phyloP scores from a whole-genome alignment of 2,329 filamentous ascomycete species.

The Pyrenophora graminea region DNA sequence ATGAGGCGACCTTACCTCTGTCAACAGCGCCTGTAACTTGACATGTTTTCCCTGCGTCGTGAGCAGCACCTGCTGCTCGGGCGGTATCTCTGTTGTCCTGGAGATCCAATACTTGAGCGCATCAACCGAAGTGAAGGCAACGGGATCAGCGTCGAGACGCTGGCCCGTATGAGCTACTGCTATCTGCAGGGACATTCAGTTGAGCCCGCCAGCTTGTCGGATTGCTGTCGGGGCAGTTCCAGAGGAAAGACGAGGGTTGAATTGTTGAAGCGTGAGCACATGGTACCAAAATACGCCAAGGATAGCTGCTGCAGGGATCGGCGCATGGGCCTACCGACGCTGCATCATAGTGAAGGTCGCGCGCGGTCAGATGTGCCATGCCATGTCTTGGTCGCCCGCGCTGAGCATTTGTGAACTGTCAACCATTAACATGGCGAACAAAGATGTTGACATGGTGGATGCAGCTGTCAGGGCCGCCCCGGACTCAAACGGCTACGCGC shows the following conservation, averaged over 20 bases:
- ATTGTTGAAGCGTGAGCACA: conserved; percentile 24
- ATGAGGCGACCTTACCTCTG: conserved; percentile 64
- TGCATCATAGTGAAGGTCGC: conserved; percentile 24
- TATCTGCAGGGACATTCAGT: conserved; percentile 81
- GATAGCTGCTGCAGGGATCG: conserved; percentile 32
- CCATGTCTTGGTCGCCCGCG: conserved; percentile 16
- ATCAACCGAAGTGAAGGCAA: conserved; percentile 78
- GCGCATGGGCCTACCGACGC: conserved; percentile 29
- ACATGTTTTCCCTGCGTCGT: conserved; percentile 83
- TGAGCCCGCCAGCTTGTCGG: conserved; percentile 27
- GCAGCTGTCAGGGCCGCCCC: conserved; percentile 9
- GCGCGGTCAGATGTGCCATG: conserved; percentile 24
- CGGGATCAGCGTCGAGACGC: conserved; percentile 77
- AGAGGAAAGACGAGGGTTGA: conserved; percentile 12
- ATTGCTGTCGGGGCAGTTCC: conserved; percentile 25
- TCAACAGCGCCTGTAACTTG: conserved; percentile 76
- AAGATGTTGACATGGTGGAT: conserved; percentile 31
- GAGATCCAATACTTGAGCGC: conserved; percentile 82
- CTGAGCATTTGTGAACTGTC: neutral
- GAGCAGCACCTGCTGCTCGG: conserved; percentile 82
- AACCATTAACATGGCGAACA: conserved; percentile 27
- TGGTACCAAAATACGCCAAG: conserved; percentile 33
- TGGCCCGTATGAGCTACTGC: conserved; percentile 92
- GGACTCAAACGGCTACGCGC: conserved; percentile 27
- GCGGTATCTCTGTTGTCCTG: conserved; percentile 71